Evolutionary conservation across 306 rosid genomes (phyloP).

Genomic region (Hippophae tibetana): DNA sequence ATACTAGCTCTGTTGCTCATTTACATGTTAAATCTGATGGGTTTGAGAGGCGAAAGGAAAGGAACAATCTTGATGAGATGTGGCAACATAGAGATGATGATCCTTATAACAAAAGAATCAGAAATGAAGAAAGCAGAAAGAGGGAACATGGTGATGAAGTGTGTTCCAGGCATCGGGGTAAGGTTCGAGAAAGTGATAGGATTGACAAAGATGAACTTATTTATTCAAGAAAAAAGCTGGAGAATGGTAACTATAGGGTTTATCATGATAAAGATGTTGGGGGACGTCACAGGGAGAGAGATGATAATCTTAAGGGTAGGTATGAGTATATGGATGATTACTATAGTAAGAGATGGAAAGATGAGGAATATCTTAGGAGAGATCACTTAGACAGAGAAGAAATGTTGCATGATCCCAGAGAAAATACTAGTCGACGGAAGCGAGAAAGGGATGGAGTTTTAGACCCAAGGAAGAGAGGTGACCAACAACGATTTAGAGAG

Average conservation of each 20-base stretch:
- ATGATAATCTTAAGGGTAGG: slow-evolving; percentile 64
- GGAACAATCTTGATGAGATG: slow-evolving; percentile 56
- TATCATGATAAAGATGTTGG: slow-evolving; percentile 74
- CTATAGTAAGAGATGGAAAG: slow-evolving; percentile 85
- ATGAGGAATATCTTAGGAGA: slow-evolving; percentile 66
- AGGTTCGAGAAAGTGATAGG: slow-evolving; percentile 71
- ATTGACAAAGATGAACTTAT: slow-evolving; percentile 57
- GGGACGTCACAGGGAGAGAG: slow-evolving; percentile 79
- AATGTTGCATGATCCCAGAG: slow-evolving; percentile 52
- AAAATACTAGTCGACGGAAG: slow-evolving; percentile 49
- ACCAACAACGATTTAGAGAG: slow-evolving; percentile 61
- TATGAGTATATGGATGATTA: slow-evolving; percentile 66
- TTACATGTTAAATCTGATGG: slow-evolving; percentile 57
- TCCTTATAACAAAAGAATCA: slow-evolving; percentile 58
- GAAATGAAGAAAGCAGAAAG: slow-evolving; percentile 80
- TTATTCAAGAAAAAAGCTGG: slow-evolving; percentile 55
- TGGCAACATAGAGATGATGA: slow-evolving; percentile 80
- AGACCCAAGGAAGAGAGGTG: slow-evolving; percentile 78
- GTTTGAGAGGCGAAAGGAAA: slow-evolving; percentile 68
- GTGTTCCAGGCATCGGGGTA: slow-evolving; percentile 50
- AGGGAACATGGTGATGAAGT: slow-evolving; percentile 57
- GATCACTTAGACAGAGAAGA: slow-evolving; percentile 81
- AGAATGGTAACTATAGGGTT: slow-evolving; percentile 75
- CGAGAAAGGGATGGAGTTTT: slow-evolving; percentile 72
- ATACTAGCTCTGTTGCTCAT: slow-evolving; percentile 52